phyloP scores from a whole-genome alignment of 768 basidiomycete genomes.

The Amanita rimosa region DNA sequence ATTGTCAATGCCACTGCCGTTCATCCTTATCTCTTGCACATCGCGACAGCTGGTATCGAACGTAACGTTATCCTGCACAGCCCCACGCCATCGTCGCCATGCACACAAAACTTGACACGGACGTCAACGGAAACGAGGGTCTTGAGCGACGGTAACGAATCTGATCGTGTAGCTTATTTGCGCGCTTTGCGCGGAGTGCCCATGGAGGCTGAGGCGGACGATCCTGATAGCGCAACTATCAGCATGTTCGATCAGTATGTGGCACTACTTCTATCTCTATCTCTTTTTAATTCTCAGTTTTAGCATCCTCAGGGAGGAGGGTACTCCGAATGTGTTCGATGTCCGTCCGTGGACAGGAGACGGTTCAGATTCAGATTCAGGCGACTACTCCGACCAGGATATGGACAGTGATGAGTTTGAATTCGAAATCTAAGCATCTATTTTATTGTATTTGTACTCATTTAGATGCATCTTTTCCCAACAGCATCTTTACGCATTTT shows the following conservation, averaged over 20 bases:
- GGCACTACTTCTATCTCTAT: not conserved
- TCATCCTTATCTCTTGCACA: constrained; percentile 58
- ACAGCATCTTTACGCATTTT: too few species aligned
- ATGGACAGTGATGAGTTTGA: constrained; percentile 10
- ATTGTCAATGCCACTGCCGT: constrained; percentile 68
- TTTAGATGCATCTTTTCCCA: too few species aligned
- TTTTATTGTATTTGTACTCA: too few species aligned
- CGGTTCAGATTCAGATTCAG: constrained; percentile 20
- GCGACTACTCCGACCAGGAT: constrained; percentile 14
- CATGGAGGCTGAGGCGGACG: constrained; percentile 15
- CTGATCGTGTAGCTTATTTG: constrained; percentile 25
- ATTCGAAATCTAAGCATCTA: not conserved
- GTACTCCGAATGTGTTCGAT: constrained; percentile 42
- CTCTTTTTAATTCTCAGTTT: not conserved
- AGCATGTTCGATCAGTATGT: constrained; percentile 66
- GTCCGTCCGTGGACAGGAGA: constrained; percentile 26
- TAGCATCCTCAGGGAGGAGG: constrained; percentile 53
- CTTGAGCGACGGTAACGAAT: constrained; percentile 22
- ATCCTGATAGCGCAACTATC: constrained; percentile 37
- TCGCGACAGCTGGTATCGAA: constrained; percentile 68
- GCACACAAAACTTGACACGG: constrained; percentile 31
- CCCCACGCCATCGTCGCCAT: constrained; percentile 43
- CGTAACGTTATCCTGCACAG: constrained; percentile 59
- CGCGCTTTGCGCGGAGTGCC: constrained; percentile 20
- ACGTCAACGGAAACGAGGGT: constrained; percentile 39